These are phyloP conservation scores for Botryotinia calthae DNA, from an alignment of 2,329 filamentous ascomycete species.

Conservation along the genomic window DNA sequence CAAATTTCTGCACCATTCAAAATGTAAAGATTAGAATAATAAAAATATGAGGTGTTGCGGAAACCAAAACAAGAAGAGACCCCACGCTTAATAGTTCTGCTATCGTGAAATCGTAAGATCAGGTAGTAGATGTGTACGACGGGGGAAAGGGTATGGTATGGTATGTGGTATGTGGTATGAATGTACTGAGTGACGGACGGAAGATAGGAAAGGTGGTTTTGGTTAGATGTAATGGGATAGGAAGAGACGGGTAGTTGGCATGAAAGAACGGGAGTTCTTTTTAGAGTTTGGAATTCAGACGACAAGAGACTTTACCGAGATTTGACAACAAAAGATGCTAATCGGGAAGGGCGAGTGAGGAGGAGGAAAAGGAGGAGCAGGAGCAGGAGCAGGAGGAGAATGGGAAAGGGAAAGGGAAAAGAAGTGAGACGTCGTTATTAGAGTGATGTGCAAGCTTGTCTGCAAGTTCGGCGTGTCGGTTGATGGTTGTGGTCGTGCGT, in stretches of 20 bases:
- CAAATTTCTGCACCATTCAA: slow-evolving; percentile 16
- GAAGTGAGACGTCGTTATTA: slow-evolving; percentile 21
- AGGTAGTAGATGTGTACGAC: background rate
- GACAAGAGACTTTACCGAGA: slow-evolving; percentile 14
- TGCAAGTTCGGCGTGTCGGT: slow-evolving; percentile 17
- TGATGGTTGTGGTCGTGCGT: slow-evolving; percentile 11
- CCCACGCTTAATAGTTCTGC: background rate
- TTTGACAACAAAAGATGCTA: slow-evolving; percentile 4
- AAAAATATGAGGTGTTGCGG: background rate
- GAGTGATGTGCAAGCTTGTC: slow-evolving; percentile 21
- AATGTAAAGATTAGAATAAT: slow-evolving; percentile 3
- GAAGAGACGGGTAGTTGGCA: slow-evolving; percentile 12
- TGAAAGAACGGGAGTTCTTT: background rate
- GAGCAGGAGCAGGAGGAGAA: background rate
- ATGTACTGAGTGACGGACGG: slow-evolving; percentile 5
- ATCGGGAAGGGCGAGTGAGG: slow-evolving; percentile 3
- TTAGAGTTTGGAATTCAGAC: background rate
- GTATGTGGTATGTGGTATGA: background rate
- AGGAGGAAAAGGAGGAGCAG: background rate
- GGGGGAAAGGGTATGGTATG: background rate
- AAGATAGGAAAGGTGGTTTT: slow-evolving; percentile 12
- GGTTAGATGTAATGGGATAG: slow-evolving; percentile 4
- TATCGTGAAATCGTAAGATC: slow-evolving; percentile 12
- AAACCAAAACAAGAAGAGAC: background rate
- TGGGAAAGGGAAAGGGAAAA: slow-evolving; percentile 1